Evolutionary conservation across 495 filamentous ascomycete genomes (phyloP), one percentile per base, ranked within the genome.

Genomic region (Pyrenula aspistea): DNA sequence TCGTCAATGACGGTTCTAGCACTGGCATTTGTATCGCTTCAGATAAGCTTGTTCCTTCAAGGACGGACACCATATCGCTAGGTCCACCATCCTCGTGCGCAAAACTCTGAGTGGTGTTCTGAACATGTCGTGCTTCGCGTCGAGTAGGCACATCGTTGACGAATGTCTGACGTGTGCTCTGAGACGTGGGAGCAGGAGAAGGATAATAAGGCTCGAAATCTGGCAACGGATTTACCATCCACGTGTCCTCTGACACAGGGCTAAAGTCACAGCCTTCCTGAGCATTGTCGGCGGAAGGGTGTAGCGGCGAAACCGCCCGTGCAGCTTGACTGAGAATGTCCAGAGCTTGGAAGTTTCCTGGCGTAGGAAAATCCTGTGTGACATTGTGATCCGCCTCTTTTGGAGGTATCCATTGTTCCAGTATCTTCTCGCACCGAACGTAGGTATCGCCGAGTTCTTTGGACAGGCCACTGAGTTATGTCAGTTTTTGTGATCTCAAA

Each of bases 121-220:
- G 31, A 8, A 42, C 31, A 15, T 15, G 31, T 42, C 31, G 31
- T 4, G 88, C 92, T 64, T 96, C 89, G 54, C 86, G 77, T 19
- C 90, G 76, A 20, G 88, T 83, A 1, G 86, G 89, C 52, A 95
- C 78, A 68, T 95, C 89, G 62, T 96, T 89, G 64, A 98, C 82
- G 67, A 88, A 97, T 70, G 89, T 92, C 65, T 97, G 90, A 59
- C 91, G 80, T n/a, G n/a, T n/a, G n/a, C n/a, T n/a, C n/a, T n/a
- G n/a, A n/a, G n/a, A n/a, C n/a, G n/a, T n/a, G n/a, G n/a, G n/a
- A n/a, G n/a, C n/a, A n/a, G n/a, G n/a, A n/a, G n/a, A n/a, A 8
- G 31, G 4, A 42, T 42, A 42, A 15, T 42, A 42, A 15, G 31
- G 4, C 4, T 42, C 31, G 31, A 42, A 8, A 15, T 42, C 31